These are phyloP conservation scores for Pseudogymnoascus sp. DNA, from an alignment of 2,329 filamentous ascomycete species.

Conservation along the genomic window DNA sequence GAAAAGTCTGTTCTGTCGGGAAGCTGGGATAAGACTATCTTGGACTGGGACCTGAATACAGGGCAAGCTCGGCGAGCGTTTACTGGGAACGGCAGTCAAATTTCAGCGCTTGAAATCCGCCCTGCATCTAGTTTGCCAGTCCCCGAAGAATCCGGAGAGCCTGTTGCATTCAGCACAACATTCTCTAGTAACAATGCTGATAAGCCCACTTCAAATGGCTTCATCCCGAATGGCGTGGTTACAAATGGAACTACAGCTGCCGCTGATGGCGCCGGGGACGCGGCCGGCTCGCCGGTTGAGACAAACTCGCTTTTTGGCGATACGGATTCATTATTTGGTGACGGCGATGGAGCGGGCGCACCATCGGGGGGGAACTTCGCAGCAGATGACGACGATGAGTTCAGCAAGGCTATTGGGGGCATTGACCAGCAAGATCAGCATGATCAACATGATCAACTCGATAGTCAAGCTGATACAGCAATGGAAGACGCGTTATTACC, in stretches of 20 bases:
- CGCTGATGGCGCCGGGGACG: constrained; percentile 46
- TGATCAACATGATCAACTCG: constrained; percentile 18
- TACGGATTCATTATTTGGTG: constrained; percentile 81
- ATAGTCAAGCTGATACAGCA: constrained; percentile 4
- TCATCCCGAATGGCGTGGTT: constrained; percentile 34
- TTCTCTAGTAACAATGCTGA: constrained; percentile 67
- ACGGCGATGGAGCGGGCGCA: constrained; percentile 52
- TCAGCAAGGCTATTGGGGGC: constrained; percentile 62
- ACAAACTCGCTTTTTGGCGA: constrained; percentile 72
- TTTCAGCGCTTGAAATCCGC: constrained; percentile 79
- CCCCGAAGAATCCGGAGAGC: constrained; percentile 59
- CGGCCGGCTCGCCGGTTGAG: constrained; percentile 50
- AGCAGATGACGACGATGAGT: constrained; percentile 79
- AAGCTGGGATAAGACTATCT: constrained; percentile 91
- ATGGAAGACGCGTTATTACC: constrained; percentile 20
- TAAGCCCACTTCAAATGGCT: constrained; percentile 50
- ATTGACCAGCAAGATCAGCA: constrained; percentile 22
- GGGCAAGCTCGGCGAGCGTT: constrained; percentile 70
- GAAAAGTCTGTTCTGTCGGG: constrained; percentile 84
- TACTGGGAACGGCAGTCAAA: constrained; percentile 70
- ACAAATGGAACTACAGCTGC: constrained; percentile 32
- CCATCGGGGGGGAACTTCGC: constrained; percentile 56
- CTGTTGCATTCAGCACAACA: constrained; percentile 52
- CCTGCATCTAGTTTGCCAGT: constrained; percentile 70
- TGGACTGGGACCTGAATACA: constrained; percentile 92